phyloP scores from a whole-genome alignment of 2,329 filamentous ascomycete genomes.

The Fusarium globosum region DNA sequence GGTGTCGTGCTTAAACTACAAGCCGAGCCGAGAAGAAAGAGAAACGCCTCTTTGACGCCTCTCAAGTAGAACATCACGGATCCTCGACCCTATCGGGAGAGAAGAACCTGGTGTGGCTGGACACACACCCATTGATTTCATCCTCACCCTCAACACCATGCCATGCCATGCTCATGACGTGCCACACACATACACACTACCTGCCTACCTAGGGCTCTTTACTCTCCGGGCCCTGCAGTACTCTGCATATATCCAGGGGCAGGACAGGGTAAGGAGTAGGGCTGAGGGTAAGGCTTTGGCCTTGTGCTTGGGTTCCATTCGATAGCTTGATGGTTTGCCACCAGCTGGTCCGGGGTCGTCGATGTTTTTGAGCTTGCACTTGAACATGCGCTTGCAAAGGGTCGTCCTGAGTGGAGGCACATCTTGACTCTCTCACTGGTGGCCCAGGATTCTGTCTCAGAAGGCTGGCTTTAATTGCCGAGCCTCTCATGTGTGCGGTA shows the following conservation, averaged over 20 bases:
- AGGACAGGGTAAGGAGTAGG: slow-evolving; percentile 37
- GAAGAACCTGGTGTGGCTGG: slow-evolving; percentile 24
- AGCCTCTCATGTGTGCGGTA: slow-evolving; percentile 33
- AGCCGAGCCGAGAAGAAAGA: slow-evolving; percentile 1
- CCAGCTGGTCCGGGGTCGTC: slow-evolving; percentile 44
- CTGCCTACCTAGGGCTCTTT: slow-evolving; percentile 15
- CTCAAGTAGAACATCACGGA: slow-evolving; percentile 29
- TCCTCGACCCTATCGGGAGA: slow-evolving; percentile 23
- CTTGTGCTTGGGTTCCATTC: slow-evolving; percentile 36
- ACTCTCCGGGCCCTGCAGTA: slow-evolving; percentile 27
- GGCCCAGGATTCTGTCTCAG: slow-evolving; percentile 29
- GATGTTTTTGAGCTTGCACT: slow-evolving; percentile 38
- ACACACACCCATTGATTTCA: slow-evolving; percentile 9
- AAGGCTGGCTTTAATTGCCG: slow-evolving; percentile 37
- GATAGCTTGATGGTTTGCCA: slow-evolving; percentile 38
- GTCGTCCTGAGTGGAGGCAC: slow-evolving; percentile 41
- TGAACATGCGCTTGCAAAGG: slow-evolving; percentile 37
- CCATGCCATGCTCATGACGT: slow-evolving; percentile 38
- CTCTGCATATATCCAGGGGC: slow-evolving; percentile 38
- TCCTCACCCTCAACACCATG: slow-evolving; percentile 8
- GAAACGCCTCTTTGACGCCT: slow-evolving; percentile 34
- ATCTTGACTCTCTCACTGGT: slow-evolving; percentile 32
- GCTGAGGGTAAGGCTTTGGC: slow-evolving; percentile 42
- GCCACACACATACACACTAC: slow-evolving; percentile 14
- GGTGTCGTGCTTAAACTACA: neutral